These are phyloP conservation scores for Colletotrichum sp. DNA, from an alignment of 2,329 filamentous ascomycete genomes.

Conservation along the genomic window DNA sequence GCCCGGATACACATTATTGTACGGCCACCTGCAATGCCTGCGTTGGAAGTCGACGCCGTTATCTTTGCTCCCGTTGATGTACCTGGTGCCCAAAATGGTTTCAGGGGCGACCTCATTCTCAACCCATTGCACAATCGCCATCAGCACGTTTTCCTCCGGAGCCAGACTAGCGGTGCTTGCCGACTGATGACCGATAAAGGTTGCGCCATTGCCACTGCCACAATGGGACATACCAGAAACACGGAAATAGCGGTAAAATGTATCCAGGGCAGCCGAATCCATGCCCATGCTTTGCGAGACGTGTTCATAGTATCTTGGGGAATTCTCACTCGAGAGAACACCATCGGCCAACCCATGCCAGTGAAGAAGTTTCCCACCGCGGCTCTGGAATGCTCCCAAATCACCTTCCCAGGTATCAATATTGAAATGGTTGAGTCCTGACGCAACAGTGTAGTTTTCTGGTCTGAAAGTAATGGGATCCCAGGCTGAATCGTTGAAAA, in stretches of 20 bases:
- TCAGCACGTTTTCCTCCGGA: conserved; percentile 33
- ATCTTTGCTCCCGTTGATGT: conserved; percentile 27
- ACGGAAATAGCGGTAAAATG: conserved; percentile 37
- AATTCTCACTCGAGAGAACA: conserved; percentile 48
- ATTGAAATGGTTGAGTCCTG: conserved; percentile 37
- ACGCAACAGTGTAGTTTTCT: conserved; percentile 29
- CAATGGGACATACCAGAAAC: conserved; percentile 39
- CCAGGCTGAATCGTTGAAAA: conserved; percentile 44
- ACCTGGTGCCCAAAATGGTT: conserved; percentile 37
- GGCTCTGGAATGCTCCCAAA: conserved; percentile 39
- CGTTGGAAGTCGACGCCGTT: conserved; percentile 32
- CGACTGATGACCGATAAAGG: conserved; percentile 30
- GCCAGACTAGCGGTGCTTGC: conserved; percentile 25
- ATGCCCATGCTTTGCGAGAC: conserved; percentile 47
- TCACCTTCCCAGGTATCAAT: conserved; percentile 45
- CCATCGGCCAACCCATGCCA: conserved; percentile 51
- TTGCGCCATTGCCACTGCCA: conserved; percentile 28
- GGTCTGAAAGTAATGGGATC: conserved; percentile 41
- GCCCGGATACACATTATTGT: conserved; percentile 32
- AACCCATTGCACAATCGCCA: conserved; percentile 31
- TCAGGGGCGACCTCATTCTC: conserved; percentile 33
- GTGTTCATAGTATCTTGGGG: conserved; percentile 53
- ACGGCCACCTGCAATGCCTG: conserved; percentile 38
- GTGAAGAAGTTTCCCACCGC: conserved; percentile 49
- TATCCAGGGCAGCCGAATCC: conserved; percentile 33